Percentiles rank a stretch among this genome's conserved stretches.
These are phyloP conservation scores for Neurospora tetraspora DNA, from an alignment of 495 filamentous ascomycete species.

Conservation along the genomic window DNA sequence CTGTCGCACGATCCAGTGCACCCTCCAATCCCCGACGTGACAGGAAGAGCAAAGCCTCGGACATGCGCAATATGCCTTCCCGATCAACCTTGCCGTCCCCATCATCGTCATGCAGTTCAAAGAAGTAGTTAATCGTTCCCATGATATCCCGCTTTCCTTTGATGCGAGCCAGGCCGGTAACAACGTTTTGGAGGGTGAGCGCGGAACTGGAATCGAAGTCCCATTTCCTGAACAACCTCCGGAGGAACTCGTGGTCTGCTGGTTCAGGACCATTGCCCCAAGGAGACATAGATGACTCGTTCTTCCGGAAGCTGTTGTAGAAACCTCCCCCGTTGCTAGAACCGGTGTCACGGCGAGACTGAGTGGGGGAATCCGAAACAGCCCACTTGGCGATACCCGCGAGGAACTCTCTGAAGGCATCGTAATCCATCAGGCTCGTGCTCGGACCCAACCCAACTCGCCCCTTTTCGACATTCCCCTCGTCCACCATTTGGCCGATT, in stretches of 20 bases:
- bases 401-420: constrained; percentile 87
- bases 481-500: constrained; percentile 4
- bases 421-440: constrained; percentile 87
- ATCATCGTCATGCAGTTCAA: constrained; percentile 91
- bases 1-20: constrained; percentile 38
- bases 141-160: constrained; percentile 93
- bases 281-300: constrained; percentile 45
- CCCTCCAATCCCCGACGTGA: constrained; percentile 79
- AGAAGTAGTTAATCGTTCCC: constrained; percentile 95
- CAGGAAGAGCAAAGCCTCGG: constrained; percentile 87
- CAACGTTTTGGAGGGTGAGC: constrained; percentile 79
- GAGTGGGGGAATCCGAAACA: constrained; percentile 59
- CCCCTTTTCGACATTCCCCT: constrained; percentile 54
- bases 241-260: constrained; percentile 92
- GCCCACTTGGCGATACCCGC: constrained; percentile 87
- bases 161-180: constrained; percentile 77
- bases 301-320: constrained; percentile 42
- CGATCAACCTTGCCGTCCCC: constrained; percentile 89
- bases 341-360: constrained; percentile 43
- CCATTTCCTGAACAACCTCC: constrained; percentile 80
- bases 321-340: constrained; percentile 40
- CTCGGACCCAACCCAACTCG: constrained; percentile 85
- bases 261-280: constrained; percentile 74
- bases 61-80: constrained; percentile 90
- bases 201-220: constrained; percentile 64